Evolutionary conservation across 306 rosid species (phyloP).

Genomic region (Acacia melanoxylon): DNA sequence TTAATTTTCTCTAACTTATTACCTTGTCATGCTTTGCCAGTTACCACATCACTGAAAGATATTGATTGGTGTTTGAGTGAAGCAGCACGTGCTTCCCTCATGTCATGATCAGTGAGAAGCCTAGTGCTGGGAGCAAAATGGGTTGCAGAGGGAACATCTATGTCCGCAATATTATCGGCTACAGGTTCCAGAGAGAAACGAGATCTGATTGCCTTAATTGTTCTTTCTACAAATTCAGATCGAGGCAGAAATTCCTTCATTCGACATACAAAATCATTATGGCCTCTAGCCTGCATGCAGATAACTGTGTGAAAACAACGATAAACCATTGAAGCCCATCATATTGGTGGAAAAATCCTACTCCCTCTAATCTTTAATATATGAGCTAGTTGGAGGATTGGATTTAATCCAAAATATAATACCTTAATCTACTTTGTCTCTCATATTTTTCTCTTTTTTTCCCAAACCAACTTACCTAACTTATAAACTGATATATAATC

Average conservation of each 20-base stretch:
- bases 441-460: too few relatives aligned
- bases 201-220: constrained; percentile 47
- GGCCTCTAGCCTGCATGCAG: constrained; percentile 62
- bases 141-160: constrained; percentile 34
- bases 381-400: too few relatives aligned
- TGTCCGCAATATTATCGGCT: constrained; percentile 31
- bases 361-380: too few relatives aligned
- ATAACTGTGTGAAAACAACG: constrained; percentile 5
- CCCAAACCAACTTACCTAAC: too few relatives aligned
- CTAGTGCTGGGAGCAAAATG: constrained; percentile 61
- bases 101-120: constrained; percentile 58
- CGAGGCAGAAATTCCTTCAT: constrained; percentile 78
- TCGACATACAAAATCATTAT: constrained; percentile 72
- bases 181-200: constrained; percentile 45
- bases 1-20: background rate
- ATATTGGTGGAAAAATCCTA: background rate
- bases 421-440: too few relatives aligned
- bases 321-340: constrained; percentile 23
- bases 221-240: constrained; percentile 61
- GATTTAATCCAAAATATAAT: too few relatives aligned
- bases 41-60: background rate
- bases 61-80: background rate
- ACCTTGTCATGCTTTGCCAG: background rate
- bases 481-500: too few relatives aligned
- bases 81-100: constrained; percentile 43